Evolutionary conservation across 306 rosid genomes (phyloP).

Genomic region (Carpinus viminea): DNA sequence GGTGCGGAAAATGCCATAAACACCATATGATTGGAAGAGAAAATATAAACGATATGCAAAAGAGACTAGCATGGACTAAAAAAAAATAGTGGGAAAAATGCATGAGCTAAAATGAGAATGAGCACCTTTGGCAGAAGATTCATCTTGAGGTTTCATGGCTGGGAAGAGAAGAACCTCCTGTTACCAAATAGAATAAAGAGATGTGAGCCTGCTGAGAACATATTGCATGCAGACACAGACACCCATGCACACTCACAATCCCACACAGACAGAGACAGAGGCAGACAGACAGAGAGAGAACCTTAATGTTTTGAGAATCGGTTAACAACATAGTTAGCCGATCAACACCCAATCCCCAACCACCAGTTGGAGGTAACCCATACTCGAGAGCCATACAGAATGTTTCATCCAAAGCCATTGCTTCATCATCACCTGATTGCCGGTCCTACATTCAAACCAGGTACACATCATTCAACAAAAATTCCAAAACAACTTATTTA

Average conservation of each 20-base stretch:
- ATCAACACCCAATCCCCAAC: conserved; percentile 98
- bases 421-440: conserved; percentile 96
- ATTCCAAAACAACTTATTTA: not conserved
- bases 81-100: not conserved
- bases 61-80: not conserved
- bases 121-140: conserved; percentile 43
- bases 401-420: conserved; percentile 88
- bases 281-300: conserved; percentile 20
- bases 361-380: conserved; percentile 96
- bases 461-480: conserved; percentile 5
- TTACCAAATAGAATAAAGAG: conserved; percentile 22
- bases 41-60: not conserved
- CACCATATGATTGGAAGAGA: too few relatives aligned
- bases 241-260: not conserved
- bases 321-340: conserved; percentile 77
- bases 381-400: conserved; percentile 89
- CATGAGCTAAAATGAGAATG: not conserved
- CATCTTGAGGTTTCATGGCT: conserved; percentile 92
- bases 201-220: not conserved
- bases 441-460: conserved; percentile 59
- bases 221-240: not conserved
- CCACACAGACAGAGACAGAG: not conserved
- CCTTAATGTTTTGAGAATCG: conserved; percentile 93
- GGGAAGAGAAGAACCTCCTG: conserved; percentile 98
- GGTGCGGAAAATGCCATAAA: not conserved